phyloP scores from a whole-genome alignment of 768 basidiomycete genomes.

The Inosperma sp. region DNA sequence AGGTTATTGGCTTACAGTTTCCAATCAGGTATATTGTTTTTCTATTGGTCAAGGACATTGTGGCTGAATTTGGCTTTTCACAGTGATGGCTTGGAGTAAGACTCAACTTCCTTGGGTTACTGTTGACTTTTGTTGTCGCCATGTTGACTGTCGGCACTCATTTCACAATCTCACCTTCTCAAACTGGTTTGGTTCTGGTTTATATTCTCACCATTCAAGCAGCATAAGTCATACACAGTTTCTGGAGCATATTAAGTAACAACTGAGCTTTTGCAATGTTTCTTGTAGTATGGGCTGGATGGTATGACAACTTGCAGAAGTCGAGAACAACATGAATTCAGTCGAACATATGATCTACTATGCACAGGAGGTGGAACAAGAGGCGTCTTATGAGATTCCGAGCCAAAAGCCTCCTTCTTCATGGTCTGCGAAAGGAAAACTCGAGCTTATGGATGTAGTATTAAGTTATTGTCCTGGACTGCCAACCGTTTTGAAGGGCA shows the following conservation, averaged over 20 bases:
- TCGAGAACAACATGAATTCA: constrained; percentile 67
- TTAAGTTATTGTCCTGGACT: constrained; percentile 67
- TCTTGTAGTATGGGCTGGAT: constrained; percentile 44
- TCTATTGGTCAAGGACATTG: not conserved
- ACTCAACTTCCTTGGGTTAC: constrained; percentile 63
- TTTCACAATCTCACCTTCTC: constrained; percentile 67
- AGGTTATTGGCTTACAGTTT: constrained; percentile 59
- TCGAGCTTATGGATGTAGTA: constrained; percentile 56
- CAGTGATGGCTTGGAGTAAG: constrained; percentile 65
- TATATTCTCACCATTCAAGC: constrained; percentile 35
- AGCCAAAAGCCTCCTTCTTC: constrained; percentile 48
- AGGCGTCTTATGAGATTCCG: constrained; percentile 58
- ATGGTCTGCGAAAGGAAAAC: constrained; percentile 62
- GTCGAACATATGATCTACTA: constrained; percentile 60
- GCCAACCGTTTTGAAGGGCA: constrained; percentile 65
- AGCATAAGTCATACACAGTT: not conserved
- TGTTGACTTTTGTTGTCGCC: constrained; percentile 62
- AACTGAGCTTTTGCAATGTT: not conserved
- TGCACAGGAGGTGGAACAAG: constrained; percentile 51
- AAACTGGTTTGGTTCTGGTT: constrained; percentile 69
- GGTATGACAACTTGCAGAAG: constrained; percentile 59
- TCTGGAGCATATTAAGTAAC: not conserved
- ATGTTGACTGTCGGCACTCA: constrained; percentile 73
- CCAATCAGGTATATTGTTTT: constrained; percentile 49
- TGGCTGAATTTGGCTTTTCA: not conserved